These are phyloP conservation scores for Salvia sclarea DNA, from an alignment of 305 asterid species.

Conservation along the genomic window DNA sequence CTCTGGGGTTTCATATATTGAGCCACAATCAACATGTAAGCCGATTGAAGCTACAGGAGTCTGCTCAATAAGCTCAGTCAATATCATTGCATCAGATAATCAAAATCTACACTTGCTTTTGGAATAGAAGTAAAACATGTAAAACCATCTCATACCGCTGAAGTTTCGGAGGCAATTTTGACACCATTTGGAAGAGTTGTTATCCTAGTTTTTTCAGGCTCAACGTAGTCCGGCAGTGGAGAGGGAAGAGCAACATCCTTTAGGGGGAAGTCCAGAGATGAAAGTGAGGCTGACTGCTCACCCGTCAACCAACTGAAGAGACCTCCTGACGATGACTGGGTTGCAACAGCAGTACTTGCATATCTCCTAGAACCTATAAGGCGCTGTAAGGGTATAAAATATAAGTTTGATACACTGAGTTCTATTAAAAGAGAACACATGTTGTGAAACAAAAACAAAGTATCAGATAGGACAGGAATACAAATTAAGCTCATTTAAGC, in stretches of 20 bases:
- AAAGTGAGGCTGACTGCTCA: constrained; percentile 46
- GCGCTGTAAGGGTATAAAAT: constrained; percentile 38
- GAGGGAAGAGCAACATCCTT: constrained; percentile 54
- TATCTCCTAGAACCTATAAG: constrained; percentile 43
- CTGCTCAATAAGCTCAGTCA: constrained; percentile 44
- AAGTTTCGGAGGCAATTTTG: constrained; percentile 73
- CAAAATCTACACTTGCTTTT: neutral
- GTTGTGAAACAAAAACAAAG: neutral
- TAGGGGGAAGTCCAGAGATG: constrained; percentile 70
- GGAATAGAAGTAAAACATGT: neutral
- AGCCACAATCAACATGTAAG: constrained; percentile 76
- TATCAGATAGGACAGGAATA: neutral
- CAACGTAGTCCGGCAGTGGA: constrained; percentile 72
- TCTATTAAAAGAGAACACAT: neutral
- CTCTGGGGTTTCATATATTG: constrained; percentile 71
- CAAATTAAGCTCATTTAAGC: neutral
- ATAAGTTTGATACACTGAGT: constrained; percentile 3
- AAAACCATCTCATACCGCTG: constrained; percentile 55
- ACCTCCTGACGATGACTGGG: constrained; percentile 62
- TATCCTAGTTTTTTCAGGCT: constrained; percentile 62
- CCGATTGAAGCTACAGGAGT: constrained; percentile 82
- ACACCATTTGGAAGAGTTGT: constrained; percentile 77
- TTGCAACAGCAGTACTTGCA: constrained; percentile 64
- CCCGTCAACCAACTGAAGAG: constrained; percentile 71
- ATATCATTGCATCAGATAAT: constrained; percentile 9